These are phyloP conservation scores for Asterophora parasitica DNA, from an alignment of 768 basidiomycete species.

Conservation along the genomic window DNA sequence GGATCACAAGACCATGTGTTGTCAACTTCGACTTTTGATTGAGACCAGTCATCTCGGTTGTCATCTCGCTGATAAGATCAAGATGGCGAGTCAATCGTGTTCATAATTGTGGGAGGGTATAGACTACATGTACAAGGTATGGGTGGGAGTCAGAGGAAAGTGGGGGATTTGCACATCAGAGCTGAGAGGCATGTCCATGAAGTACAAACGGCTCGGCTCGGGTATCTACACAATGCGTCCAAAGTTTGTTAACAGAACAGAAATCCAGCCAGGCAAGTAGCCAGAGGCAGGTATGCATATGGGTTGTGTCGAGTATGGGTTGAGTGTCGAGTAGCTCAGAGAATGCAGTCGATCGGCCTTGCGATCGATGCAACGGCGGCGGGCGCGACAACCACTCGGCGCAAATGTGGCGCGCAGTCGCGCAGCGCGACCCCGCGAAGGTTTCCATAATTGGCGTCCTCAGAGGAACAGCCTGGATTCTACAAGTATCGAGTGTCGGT, in stretches of 20 bases:
- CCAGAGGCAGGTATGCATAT: background rate
- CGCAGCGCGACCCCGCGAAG: slow-evolving; percentile 3
- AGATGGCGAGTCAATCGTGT: background rate
- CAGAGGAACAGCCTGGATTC: slow-evolving; percentile 4
- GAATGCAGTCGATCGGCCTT: background rate
- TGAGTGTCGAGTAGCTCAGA: background rate
- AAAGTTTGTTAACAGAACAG: background rate
- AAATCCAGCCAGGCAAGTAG: background rate
- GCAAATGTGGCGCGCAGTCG: slow-evolving; percentile 11
- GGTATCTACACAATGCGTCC: slow-evolving; percentile 1
- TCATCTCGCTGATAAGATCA: slow-evolving; percentile 1
- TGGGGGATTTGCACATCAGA: background rate
- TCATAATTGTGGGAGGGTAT: background rate
- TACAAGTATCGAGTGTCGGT: slow-evolving; percentile 2
- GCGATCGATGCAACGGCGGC: background rate
- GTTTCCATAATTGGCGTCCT: slow-evolving; percentile 12
- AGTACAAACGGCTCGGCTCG: background rate
- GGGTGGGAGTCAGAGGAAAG: background rate
- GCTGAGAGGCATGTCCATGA: background rate
- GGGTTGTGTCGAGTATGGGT: background rate
- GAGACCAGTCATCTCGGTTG: background rate
- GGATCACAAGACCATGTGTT: slow-evolving; percentile 11
- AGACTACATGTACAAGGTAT: slow-evolving; percentile 3
- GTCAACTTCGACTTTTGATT: background rate
- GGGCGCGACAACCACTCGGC: background rate